These are phyloP conservation scores for Fagus sylvatica DNA, from an alignment of 306 rosid genomes.

Conservation along the genomic window DNA sequence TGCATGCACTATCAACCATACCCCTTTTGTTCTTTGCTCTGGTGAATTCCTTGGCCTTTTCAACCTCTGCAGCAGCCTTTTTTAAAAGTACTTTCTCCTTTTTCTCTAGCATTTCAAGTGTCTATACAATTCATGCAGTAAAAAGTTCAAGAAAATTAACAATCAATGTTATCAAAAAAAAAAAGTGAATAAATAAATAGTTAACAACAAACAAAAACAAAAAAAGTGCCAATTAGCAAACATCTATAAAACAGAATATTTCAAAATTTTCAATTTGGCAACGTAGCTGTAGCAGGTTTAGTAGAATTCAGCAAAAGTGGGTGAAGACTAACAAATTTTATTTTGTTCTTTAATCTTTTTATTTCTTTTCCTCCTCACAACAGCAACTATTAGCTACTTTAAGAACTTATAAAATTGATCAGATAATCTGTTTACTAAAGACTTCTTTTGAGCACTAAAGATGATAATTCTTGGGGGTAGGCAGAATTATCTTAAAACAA, in stretches of 20 bases:
- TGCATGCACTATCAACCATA: constrained; percentile 25
- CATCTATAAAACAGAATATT: not conserved
- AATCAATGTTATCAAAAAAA: not conserved
- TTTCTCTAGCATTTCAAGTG: constrained; percentile 99
- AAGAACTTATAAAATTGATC: too few species aligned
- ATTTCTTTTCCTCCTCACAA: too few species aligned
- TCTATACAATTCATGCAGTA: constrained; percentile 46
- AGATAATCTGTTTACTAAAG: too few species aligned
- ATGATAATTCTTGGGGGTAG: too few species aligned
- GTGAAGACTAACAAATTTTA: too few species aligned
- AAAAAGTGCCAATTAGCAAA: not conserved
- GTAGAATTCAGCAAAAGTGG: too few species aligned
- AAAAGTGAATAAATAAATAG: not conserved
- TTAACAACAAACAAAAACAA: not conserved
- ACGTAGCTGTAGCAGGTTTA: too few species aligned
- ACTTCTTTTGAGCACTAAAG: too few species aligned
- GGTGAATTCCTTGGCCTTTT: constrained; percentile 86
- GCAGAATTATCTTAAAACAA: too few species aligned
- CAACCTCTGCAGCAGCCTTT: constrained; percentile 81
- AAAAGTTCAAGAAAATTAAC: constrained; percentile 10
- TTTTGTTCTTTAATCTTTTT: too few species aligned
- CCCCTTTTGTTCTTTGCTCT: constrained; percentile 85
- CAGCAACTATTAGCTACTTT: too few species aligned
- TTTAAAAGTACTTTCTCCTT: constrained; percentile 93
- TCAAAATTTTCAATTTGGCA: not conserved